Evolutionary conservation across 2,329 filamentous ascomycete genomes (phyloP), one percentile per base, ranked within the genome.

Genomic region (Paecilomyces fulvus): DNA sequence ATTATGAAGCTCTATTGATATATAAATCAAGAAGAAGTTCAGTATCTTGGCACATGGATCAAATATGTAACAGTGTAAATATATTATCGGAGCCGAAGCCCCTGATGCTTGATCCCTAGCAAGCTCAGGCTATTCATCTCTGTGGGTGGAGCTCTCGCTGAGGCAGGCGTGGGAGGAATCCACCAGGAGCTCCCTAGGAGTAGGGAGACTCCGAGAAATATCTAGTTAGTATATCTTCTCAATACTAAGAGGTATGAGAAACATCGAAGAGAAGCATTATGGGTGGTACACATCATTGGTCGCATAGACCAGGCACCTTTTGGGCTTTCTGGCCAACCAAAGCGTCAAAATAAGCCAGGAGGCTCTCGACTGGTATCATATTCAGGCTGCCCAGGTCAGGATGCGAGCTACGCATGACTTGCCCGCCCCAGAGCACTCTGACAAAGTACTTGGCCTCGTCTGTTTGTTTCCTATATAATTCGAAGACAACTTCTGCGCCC

Each of bases 401-500:
- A 64, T 83, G 85, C 9, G 85, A 88, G 49, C 87, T 90, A 55
- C 70, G 76, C 58, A 94, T 67, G 0, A 87, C 78, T 68, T 81
- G 75, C 0, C 89, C 89, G 43, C 85, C 80, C 76, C 87, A 92
- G 1, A 94, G 73, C 0, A 92, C 83, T 6, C 89, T 78, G 1
- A 90, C 69, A 60, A 80, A 88, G 60, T 57, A 56, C 21, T 77
- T 79, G 0, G 62, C 52, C 21, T 57, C 52, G 7, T 61, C 62
- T 52, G 61, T 61, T n/a, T 58, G 60, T 48, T 69, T 67, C 63
- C 75, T 77, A 64, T 85, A 91, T 30, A 92, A 67, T 74, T 92
- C 89, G 67, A 92, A 90, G 0, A 91, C 82, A 0, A 92, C 78
- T 72, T 92, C 89, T 9, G 83, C 78, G 0, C 89, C 89, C 88